Percentiles rank a stretch among this genome's conserved stretches.
Evolutionary conservation across 768 basidiomycete genomes (phyloP).

Genomic region (Agaricus bisporus): DNA sequence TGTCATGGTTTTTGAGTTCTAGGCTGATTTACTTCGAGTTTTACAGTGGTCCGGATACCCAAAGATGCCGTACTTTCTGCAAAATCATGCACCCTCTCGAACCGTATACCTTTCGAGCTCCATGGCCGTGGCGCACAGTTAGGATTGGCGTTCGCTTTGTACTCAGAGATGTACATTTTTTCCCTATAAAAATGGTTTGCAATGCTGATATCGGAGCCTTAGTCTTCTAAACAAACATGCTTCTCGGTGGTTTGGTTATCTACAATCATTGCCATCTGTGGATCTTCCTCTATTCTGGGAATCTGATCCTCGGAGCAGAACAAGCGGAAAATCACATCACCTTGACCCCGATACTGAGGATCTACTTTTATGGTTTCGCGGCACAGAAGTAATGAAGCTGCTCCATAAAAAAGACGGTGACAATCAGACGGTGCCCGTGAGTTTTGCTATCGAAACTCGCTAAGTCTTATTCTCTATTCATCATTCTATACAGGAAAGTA

Average conservation of each 20-base stretch:
- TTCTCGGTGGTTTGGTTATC: conserved; percentile 62
- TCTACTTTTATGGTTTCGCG: not conserved
- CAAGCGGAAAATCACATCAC: conserved; percentile 3
- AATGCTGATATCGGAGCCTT: conserved; percentile 11
- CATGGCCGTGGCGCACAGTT: conserved; percentile 58
- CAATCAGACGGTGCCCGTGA: conserved; percentile 11
- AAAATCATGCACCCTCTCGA: conserved; percentile 44
- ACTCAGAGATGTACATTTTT: conserved; percentile 48
- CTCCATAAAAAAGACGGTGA: conserved; percentile 37
- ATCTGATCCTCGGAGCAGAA: conserved; percentile 9
- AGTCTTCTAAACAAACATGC: conserved; percentile 37
- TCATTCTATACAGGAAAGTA: conserved; percentile 23
- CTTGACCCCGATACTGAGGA: not conserved
- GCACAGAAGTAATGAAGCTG: conserved; percentile 26
- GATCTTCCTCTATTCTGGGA: conserved; percentile 63
- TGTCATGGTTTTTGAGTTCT: not conserved
- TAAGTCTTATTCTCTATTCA: not conserved
- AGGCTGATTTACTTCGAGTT: conserved; percentile 4
- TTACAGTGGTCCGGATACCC: conserved; percentile 59
- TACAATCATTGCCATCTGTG: conserved; percentile 58
- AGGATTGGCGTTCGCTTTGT: conserved; percentile 56
- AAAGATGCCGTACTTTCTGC: conserved; percentile 58
- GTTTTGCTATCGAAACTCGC: not conserved
- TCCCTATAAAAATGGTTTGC: not conserved
- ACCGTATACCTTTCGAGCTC: conserved; percentile 34